Percentiles rank a stretch among this genome's conserved stretches.
These are phyloP conservation scores for Cercospora sesami DNA, from an alignment of 2,329 filamentous ascomycete species.

Conservation along the genomic window DNA sequence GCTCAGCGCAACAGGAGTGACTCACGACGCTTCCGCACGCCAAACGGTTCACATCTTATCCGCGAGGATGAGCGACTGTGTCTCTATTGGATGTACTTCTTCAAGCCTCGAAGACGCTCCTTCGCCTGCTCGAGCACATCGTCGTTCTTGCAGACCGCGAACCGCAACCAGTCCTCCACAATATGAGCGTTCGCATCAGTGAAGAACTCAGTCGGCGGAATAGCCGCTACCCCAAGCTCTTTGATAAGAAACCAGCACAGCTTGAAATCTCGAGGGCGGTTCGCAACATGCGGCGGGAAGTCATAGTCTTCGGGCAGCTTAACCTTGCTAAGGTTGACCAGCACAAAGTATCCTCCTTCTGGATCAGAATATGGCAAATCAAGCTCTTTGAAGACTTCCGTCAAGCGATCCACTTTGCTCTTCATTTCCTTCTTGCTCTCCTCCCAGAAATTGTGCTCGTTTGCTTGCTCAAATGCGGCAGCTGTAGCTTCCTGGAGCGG, in stretches of 20 bases:
- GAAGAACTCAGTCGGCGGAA: slow-evolving; percentile 96
- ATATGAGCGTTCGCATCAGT: slow-evolving; percentile 79
- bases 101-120: slow-evolving; percentile 51
- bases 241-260: slow-evolving; percentile 96
- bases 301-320: slow-evolving; percentile 78
- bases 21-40: not conserved
- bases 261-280: slow-evolving; percentile 87
- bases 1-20: not conserved
- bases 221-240: slow-evolving; percentile 91
- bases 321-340: slow-evolving; percentile 90
- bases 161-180: slow-evolving; percentile 89
- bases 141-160: slow-evolving; percentile 95
- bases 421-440: slow-evolving; percentile 83
- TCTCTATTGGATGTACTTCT: slow-evolving; percentile 48
- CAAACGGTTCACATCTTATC: not conserved
- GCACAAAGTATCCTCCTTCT: slow-evolving; percentile 95
- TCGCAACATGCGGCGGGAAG: slow-evolving; percentile 85
- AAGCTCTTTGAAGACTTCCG: slow-evolving; percentile 58
- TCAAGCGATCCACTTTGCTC: slow-evolving; percentile 82
- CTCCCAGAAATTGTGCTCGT: slow-evolving; percentile 83
- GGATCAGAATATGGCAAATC: slow-evolving; percentile 74
- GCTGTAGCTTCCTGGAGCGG: slow-evolving; percentile 93
- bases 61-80: not conserved
- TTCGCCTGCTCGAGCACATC: slow-evolving; percentile 61
- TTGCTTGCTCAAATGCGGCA: slow-evolving; percentile 89